Evolutionary conservation across 768 basidiomycete genomes (phyloP).

Genomic region (Lactarius quietus): DNA sequence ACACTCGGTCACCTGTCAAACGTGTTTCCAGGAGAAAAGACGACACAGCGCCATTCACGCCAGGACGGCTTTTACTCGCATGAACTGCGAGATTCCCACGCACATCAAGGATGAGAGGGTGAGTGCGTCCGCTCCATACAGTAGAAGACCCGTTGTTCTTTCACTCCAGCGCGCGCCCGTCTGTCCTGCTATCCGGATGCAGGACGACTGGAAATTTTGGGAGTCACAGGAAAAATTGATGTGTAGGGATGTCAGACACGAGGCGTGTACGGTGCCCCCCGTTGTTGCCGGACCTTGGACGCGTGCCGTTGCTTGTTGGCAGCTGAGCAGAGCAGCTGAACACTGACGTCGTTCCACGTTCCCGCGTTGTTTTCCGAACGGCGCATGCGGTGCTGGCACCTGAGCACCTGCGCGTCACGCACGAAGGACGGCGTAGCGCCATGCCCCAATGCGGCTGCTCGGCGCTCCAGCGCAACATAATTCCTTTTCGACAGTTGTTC

Average conservation of each 20-base stretch:
- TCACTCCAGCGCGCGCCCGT: background rate
- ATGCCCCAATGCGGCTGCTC: background rate
- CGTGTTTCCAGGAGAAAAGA: conserved; percentile 19
- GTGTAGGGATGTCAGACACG: background rate
- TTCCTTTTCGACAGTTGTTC: background rate
- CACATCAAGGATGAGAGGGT: background rate
- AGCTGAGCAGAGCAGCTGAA: conserved; percentile 17
- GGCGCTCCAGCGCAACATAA: background rate
- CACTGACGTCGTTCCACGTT: conserved; percentile 8
- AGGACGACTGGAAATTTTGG: background rate
- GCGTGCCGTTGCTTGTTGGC: background rate
- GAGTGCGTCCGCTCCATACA: background rate
- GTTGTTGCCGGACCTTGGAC: conserved; percentile 1
- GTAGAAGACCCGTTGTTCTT: background rate
- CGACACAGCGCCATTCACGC: background rate
- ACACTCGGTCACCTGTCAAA: conserved; percentile 21
- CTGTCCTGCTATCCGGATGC: background rate
- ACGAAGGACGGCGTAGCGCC: background rate
- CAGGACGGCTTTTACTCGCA: background rate
- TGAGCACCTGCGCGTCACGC: conserved; percentile 10
- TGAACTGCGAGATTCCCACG: conserved; percentile 11
- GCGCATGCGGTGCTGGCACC: conserved; percentile 10
- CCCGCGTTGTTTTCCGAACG: background rate
- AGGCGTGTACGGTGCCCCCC: background rate
- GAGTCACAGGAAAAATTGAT: background rate